Evolutionary conservation across 345 rosid species (phyloP).

Genomic region (Cardiospermum halicacabum): DNA sequence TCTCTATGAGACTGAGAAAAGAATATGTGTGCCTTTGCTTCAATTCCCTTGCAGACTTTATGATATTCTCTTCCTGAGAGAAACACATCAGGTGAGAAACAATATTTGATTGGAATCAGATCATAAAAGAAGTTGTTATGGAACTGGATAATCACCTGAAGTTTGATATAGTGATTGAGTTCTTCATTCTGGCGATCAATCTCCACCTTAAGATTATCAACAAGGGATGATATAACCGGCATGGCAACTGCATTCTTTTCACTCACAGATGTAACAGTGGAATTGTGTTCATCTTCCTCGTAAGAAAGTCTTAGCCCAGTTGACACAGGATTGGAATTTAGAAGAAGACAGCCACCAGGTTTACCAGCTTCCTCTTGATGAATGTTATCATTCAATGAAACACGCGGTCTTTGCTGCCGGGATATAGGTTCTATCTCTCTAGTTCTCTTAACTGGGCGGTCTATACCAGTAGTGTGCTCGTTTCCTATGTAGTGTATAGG

Average conservation of each 20-base stretch:
- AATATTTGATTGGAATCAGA: background rate
- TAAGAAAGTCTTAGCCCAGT: conserved; percentile 63
- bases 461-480: conserved; percentile 27
- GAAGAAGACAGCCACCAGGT: conserved; percentile 32
- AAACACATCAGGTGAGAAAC: conserved; percentile 8
- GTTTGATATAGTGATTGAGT: conserved; percentile 43
- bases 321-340: conserved; percentile 57
- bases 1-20: conserved; percentile 49
- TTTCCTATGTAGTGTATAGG: conserved; percentile 42
- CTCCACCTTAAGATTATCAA: conserved; percentile 39
- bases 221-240: conserved; percentile 43
- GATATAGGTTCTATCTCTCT: conserved; percentile 41
- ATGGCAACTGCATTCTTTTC: conserved; percentile 37
- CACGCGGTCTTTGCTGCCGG: conserved; percentile 36
- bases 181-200: conserved; percentile 61
- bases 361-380: conserved; percentile 36
- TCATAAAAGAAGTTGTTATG: background rate
- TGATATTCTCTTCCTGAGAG: conserved; percentile 51
- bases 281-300: conserved; percentile 70
- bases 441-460: conserved; percentile 42
- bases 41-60: conserved; percentile 50
- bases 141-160: conserved; percentile 42
- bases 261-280: conserved; percentile 53
- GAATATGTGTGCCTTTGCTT: conserved; percentile 50
- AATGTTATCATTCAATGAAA: conserved; percentile 38